Evolutionary conservation across 805 yeast genomes (phyloP).

Genomic region (Candida insectorum): DNA sequence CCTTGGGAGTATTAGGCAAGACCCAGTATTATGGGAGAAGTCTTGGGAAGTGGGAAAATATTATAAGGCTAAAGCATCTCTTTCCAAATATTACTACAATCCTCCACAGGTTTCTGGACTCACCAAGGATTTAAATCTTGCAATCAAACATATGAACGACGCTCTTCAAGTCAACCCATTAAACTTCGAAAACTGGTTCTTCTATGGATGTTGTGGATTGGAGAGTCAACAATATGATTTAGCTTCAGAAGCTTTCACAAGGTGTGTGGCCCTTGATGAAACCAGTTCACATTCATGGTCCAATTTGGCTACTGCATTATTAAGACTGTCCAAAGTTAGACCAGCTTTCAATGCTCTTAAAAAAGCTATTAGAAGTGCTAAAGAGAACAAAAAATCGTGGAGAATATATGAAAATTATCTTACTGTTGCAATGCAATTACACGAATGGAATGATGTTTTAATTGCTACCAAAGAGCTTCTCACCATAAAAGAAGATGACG

Average conservation of each 20-base stretch:
- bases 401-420: constrained; percentile 86
- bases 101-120: constrained; percentile 59
- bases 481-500: constrained; percentile 49
- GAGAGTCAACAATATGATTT: constrained; percentile 66
- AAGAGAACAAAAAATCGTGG: constrained; percentile 72
- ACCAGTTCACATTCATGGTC: constrained; percentile 85
- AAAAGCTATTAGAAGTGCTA: constrained; percentile 69
- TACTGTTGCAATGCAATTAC: constrained; percentile 73
- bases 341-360: constrained; percentile 86
- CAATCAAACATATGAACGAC: constrained; percentile 69
- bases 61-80: constrained; percentile 79
- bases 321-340: constrained; percentile 57
- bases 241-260: constrained; percentile 88
- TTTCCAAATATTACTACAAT: constrained; percentile 67
- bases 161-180: constrained; percentile 72
- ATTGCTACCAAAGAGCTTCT: constrained; percentile 67
- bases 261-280: constrained; percentile 85
- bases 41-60: constrained; percentile 87
- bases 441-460: constrained; percentile 88
- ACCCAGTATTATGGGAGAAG: constrained; percentile 72
- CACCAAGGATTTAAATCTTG: constrained; percentile 46
- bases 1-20: constrained; percentile 78
- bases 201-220: constrained; percentile 87
- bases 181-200: constrained; percentile 80
- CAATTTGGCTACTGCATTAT: constrained; percentile 77